Conservation (phyloP, 805 yeast genomes). For the Helenozyma baotianmanensis region DNA sequence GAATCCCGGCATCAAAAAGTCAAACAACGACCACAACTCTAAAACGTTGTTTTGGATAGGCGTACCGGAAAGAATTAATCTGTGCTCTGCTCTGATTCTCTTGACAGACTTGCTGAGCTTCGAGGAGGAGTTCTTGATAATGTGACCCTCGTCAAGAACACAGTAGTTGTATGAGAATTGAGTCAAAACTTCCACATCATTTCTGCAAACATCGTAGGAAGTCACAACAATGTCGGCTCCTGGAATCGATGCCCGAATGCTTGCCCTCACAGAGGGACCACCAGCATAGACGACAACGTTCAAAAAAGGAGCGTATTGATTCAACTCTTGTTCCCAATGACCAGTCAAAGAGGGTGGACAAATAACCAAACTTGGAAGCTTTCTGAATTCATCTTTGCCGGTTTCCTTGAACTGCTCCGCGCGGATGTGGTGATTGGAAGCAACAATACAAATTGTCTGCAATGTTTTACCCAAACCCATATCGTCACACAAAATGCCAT, state of each 20-base stretch:
- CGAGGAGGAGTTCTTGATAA: constrained; percentile 86
- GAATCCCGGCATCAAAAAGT: constrained; percentile 98
- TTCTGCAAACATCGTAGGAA: constrained; percentile 93
- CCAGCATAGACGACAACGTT: constrained; percentile 87
- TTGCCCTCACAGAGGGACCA: constrained; percentile 68
- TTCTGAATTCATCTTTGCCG: constrained; percentile 59
- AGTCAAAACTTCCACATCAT: constrained; percentile 67
- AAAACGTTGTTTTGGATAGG: constrained; percentile 97
- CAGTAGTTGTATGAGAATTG: constrained; percentile 80
- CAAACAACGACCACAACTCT: constrained; percentile 96
- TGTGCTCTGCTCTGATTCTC: constrained; percentile 74
- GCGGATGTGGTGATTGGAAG: constrained; percentile 90
- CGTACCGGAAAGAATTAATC: constrained; percentile 90
- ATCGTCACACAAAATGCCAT: constrained; percentile 97
- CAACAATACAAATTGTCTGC: constrained; percentile 94
- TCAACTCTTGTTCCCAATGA: constrained; percentile 96
- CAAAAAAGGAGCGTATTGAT: constrained; percentile 84
- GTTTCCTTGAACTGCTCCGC: constrained; percentile 64
- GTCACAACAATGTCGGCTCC: constrained; percentile 84
- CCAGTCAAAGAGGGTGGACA: constrained; percentile 99
- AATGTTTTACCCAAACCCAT: constrained; percentile 98
- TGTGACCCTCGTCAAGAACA: constrained; percentile 96
- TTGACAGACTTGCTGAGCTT: constrained; percentile 89
- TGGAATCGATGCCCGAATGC: constrained; percentile 48
- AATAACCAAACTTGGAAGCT: constrained; percentile 77